Conservation (phyloP, 495 filamentous ascomycete genomes). For the Daldinia loculata region DNA sequence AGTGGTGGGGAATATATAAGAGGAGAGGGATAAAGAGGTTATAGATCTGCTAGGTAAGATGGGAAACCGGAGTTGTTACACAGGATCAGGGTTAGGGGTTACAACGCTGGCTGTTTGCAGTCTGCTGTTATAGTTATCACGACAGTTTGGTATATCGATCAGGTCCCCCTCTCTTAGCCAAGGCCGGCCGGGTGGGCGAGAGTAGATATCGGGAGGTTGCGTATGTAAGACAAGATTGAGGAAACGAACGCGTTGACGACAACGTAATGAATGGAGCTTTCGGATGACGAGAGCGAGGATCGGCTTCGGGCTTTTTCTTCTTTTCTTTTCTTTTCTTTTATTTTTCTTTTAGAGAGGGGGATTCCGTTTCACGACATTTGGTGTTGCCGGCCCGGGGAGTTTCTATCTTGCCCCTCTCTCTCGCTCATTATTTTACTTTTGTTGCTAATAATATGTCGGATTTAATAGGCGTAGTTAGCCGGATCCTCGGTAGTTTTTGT, state of each 20-base stretch:
- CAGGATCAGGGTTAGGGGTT: not conserved
- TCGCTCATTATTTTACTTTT: not conserved
- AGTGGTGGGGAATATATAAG: not conserved
- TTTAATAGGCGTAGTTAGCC: slow-evolving; percentile 20
- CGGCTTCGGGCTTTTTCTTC: not conserved
- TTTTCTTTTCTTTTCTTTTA: not conserved
- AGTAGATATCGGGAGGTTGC: not conserved
- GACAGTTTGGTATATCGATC: not conserved
- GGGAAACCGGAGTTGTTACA: not conserved
- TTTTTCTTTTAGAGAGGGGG: not conserved
- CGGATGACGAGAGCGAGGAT: not conserved
- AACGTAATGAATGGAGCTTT: not conserved
- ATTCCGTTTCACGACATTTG: not conserved
- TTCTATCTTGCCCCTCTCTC: not conserved
- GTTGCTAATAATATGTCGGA: slow-evolving; percentile 6
- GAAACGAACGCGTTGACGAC: not conserved
- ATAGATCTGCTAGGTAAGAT: no score
- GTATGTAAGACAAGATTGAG: not conserved
- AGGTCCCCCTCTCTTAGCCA: not conserved
- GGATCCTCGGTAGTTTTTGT: slow-evolving; percentile 28
- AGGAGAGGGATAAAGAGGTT: not conserved
- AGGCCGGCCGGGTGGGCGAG: not conserved
- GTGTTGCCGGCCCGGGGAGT: not conserved
- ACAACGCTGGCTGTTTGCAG: not conserved
- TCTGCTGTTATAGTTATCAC: not conserved